A percentile compares a stretch with the other conserved stretches of the same genome.
Conservation (phyloP, 202 grass and related monocot species). For the Schoenoplectus triqueter region DNA sequence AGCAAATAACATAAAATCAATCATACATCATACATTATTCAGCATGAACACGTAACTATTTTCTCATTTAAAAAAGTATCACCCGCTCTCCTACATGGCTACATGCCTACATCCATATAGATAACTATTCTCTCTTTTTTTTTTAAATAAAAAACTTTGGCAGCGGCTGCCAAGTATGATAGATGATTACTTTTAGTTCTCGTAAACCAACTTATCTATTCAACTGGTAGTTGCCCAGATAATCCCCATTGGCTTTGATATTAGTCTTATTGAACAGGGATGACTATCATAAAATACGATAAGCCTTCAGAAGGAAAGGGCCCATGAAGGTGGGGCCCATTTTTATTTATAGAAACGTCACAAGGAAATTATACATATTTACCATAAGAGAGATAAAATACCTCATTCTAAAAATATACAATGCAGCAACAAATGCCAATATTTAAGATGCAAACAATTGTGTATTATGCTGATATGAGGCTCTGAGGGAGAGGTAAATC, state of each 20-base stretch:
- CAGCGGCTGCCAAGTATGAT: too few species aligned
- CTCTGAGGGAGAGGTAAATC: conserved; percentile 56
- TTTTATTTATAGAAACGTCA: conserved; percentile 35
- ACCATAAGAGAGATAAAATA: conserved; percentile 8
- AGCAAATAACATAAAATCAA: too few species aligned
- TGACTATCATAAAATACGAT: background rate
- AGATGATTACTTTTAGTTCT: too few species aligned
- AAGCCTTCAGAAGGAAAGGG: background rate
- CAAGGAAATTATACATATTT: background rate
- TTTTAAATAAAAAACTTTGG: too few species aligned
- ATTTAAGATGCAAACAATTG: conserved; percentile 8
- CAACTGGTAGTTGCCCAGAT: background rate
- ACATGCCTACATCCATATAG: too few species aligned
- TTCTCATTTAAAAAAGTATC: too few species aligned
- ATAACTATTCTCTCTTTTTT: too few species aligned
- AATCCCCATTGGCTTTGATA: background rate
- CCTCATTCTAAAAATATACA: conserved; percentile 26
- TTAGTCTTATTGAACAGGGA: background rate
- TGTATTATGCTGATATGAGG: conserved; percentile 57
- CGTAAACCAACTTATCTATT: background rate
- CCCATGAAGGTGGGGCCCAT: background rate
- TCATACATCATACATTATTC: too few species aligned
- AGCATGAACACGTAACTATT: too few species aligned
- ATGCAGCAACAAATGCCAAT: conserved; percentile 23
- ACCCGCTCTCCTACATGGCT: too few species aligned